Evolutionary conservation across 768 basidiomycete species (phyloP), one percentile per base, ranked within the genome.

Genomic region (Auriscalpium vulgare): DNA sequence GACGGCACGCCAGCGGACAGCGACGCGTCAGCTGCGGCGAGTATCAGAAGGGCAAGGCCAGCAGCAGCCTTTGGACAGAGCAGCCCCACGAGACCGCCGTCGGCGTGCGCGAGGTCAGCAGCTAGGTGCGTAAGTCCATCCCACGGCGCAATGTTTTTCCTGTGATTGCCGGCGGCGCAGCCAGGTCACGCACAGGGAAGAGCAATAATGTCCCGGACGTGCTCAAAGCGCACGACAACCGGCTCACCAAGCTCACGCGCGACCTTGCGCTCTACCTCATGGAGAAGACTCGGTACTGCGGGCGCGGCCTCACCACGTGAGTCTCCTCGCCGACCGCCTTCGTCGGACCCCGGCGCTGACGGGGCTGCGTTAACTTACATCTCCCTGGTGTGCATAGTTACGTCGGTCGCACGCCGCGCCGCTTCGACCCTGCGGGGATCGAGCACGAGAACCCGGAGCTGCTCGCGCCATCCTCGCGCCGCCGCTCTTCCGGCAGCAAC

Each of bases 41-140:
- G 34, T 84, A 87, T 29, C 85, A 89, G 21, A 85, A 84, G 47
- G 83, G 82, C 59, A 81, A 79, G 0, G 80, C 81, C 45, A 94
- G 85, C 1, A 80, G 81, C 45, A 95, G 86, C 67, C 71, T 98
- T n/a, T n/a, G n/a, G 64, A 98, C 97, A 7, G 86, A 82, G 67
- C 91, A 94, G 63, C 78, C 98, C 13, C 97, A 95, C 8, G 95
- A 95, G 74, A 99, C 97, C n/a, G 97, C 97, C 16, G 91, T 93
- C 11, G 89, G 93, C 40, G 97, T 99, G 11, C 81, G 97, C 49
- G 97, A 99, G 72, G 94, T 97, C 92, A 95, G 93, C 82, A 95
- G 69, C 85, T 99, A 14, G 97, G 95, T 92, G 63, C 66, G 79
- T 73, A 10, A 37, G 2, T 8, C 17, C 21, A n/a, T n/a, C n/a